Base-by-base conservation (phyloP, 148 eudicot species). In the Chenopodium quinoa region DNA sequence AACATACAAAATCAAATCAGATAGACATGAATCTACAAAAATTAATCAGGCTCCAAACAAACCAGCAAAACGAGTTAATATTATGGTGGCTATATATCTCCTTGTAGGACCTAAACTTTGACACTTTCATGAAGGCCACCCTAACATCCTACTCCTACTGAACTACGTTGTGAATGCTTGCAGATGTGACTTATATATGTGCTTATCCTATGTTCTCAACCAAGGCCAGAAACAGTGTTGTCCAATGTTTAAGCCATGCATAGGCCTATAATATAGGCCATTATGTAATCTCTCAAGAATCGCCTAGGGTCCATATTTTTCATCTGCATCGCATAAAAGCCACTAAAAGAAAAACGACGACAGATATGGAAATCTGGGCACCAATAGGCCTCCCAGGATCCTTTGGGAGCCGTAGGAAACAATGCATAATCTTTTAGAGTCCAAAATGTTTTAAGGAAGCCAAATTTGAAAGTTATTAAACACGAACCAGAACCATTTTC, bases 1-100 rank as follows among this genome's bases (percentile, higher is more conserved):
- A 79, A 66, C 78, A 79, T 25, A 48, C 40, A 22, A 40, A 40
- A 40, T 40, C 44, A 40, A 22, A 29, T 74, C 44, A 78, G 58
- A 27, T 62, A 70, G 10, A 14, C 40, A 77, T 32, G 27, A 8
- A 32, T 34, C 67, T 60, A 13, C 63, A 71, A 31, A 34, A 37
- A 76, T 19, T 76, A 46, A 74, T 32, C 11, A 75, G 66, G 47
- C 65, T 76, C 70, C 19, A 23, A 14, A 22, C 25, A 32, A n/a
- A 65, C 46, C 29, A 75, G 5, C 31, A 74, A 9, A 75, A 20
- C 75, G 64, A 50, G 31, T 23, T 58, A 66, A 68, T 31, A 68
- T 20, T 47, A 6, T 17, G 40, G 72, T 14, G 68, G 37, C 40
- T 1, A 80, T 29, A 37, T 4, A 64, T 63, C 14, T 37, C 1